These are phyloP conservation scores for Hamamelis virginiana DNA, from an alignment of 164 flowering plant species.

Conservation along the genomic window DNA sequence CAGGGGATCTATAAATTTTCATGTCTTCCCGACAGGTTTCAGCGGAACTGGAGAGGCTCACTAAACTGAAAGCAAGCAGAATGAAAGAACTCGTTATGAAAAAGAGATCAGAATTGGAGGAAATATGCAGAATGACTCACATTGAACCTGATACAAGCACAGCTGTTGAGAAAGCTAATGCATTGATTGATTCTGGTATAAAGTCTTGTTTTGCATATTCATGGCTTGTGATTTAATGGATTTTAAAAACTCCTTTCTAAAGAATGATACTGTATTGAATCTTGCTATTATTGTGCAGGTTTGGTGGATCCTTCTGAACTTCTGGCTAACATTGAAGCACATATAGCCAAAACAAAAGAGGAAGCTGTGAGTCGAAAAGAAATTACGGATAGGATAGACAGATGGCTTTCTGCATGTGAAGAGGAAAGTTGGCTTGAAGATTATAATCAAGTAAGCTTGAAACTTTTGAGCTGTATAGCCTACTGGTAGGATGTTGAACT, in stretches of 20 bases:
- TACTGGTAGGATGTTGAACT: no score
- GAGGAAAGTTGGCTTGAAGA: conserved; percentile 97
- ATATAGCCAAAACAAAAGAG: conserved; percentile 64
- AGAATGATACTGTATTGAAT: background rate
- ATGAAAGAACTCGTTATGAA: conserved; percentile 92
- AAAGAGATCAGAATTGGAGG: conserved; percentile 82
- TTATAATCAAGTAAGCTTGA: conserved; percentile 64
- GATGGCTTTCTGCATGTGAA: conserved; percentile 88
- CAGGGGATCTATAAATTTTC: conserved; percentile 2
- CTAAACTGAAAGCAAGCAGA: conserved; percentile 81
- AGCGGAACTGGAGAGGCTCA: conserved; percentile 75
- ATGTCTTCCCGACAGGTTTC: conserved; percentile 51
- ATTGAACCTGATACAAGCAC: conserved; percentile 86
- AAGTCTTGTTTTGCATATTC: background rate
- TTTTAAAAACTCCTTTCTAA: background rate
- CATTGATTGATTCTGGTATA: conserved; percentile 88
- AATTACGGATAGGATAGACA: conserved; percentile 78
- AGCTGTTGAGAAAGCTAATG: conserved; percentile 75
- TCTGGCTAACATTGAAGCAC: conserved; percentile 77
- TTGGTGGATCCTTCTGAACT: conserved; percentile 89
- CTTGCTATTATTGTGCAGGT: conserved; percentile 42
- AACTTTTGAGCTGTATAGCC: background rate
- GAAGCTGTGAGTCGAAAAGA: conserved; percentile 78
- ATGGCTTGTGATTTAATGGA: background rate
- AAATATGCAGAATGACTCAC: conserved; percentile 67